Conservation (phyloP, 176 grass and related monocot genomes). For the Musa itinerans region DNA sequence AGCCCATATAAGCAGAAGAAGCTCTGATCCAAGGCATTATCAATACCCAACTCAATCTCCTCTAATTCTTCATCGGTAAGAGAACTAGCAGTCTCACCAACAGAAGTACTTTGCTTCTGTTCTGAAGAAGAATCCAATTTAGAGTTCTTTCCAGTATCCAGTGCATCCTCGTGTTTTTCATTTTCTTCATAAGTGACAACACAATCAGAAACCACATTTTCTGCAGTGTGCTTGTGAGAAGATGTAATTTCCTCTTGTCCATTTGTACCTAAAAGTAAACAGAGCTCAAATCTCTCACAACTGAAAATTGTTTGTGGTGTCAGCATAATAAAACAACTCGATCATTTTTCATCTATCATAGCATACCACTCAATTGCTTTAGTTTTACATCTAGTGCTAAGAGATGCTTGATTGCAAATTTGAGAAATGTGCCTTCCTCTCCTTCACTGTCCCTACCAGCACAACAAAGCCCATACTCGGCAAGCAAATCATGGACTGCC, state of each 20-base stretch:
- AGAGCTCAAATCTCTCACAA: neutral
- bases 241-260: slow-evolving; percentile 43
- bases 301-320: neutral
- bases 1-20: slow-evolving; percentile 98
- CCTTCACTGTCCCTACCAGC: slow-evolving; percentile 63
- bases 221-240: slow-evolving; percentile 19
- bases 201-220: slow-evolving; percentile 22
- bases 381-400: slow-evolving; percentile 87
- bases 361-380: slow-evolving; percentile 75
- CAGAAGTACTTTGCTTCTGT: neutral
- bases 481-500: slow-evolving; percentile 83
- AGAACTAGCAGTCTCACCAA: slow-evolving; percentile 17
- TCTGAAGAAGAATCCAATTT: neutral
- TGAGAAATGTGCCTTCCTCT: slow-evolving; percentile 86
- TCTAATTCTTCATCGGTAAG: slow-evolving; percentile 61
- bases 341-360: neutral
- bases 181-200: slow-evolving; percentile 26
- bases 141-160: slow-evolving; percentile 47
- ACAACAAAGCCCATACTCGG: slow-evolving; percentile 92
- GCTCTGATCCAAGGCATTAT: slow-evolving; percentile 88
- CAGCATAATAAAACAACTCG: neutral
- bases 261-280: slow-evolving; percentile 52
- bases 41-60: slow-evolving; percentile 70
- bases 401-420: slow-evolving; percentile 94
- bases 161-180: slow-evolving; percentile 46